Percentiles rank a stretch among this genome's conserved stretches.
Evolutionary conservation across 1,284 basidiomycete species (phyloP).

Genomic region (Cryptococcus sp.): DNA sequence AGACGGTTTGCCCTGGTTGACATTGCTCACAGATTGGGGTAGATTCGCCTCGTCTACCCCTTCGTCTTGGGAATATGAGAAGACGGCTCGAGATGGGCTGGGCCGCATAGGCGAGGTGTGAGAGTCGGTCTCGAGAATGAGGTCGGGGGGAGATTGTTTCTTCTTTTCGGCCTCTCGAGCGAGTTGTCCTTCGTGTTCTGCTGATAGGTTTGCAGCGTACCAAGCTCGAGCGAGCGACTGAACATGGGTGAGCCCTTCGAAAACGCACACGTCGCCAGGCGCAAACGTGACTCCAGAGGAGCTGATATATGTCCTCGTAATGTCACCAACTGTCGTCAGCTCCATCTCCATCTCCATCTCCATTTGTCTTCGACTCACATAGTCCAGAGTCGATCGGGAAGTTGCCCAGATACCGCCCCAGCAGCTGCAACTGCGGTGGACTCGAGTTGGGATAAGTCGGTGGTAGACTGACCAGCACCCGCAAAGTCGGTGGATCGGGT

Average conservation of each 20-base stretch:
- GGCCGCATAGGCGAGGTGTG: slow-evolving; percentile 2
- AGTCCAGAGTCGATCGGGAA: slow-evolving; percentile 47
- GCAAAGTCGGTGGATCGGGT: slow-evolving; percentile 34
- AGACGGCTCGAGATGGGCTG: slow-evolving; percentile 10
- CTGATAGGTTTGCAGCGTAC: slow-evolving; percentile 62
- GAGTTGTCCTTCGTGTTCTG: slow-evolving; percentile 56
- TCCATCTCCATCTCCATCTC: not conserved
- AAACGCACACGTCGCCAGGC: slow-evolving; percentile 70
- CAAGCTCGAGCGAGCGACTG: slow-evolving; percentile 61
- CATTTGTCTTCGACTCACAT: slow-evolving; percentile 34
- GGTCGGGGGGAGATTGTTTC: slow-evolving; percentile 4
- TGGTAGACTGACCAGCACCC: slow-evolving; percentile 68
- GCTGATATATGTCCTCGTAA: slow-evolving; percentile 77
- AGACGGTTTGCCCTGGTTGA: slow-evolving; percentile 51
- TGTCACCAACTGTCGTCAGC: slow-evolving; percentile 54
- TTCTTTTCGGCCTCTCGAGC: slow-evolving; percentile 53
- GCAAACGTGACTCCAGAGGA: slow-evolving; percentile 66
- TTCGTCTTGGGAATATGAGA: slow-evolving; percentile 11
- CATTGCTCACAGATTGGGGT: slow-evolving; percentile 3
- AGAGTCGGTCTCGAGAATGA: not conserved
- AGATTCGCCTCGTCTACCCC: not conserved
- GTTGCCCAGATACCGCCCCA: slow-evolving; percentile 77
- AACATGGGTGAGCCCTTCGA: slow-evolving; percentile 78
- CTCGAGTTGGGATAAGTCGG: slow-evolving; percentile 62
- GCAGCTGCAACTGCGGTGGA: slow-evolving; percentile 74